Base-by-base conservation (phyloP, 2,329 filamentous ascomycete genomes). In the Ceratocystis alfenasii region DNA sequence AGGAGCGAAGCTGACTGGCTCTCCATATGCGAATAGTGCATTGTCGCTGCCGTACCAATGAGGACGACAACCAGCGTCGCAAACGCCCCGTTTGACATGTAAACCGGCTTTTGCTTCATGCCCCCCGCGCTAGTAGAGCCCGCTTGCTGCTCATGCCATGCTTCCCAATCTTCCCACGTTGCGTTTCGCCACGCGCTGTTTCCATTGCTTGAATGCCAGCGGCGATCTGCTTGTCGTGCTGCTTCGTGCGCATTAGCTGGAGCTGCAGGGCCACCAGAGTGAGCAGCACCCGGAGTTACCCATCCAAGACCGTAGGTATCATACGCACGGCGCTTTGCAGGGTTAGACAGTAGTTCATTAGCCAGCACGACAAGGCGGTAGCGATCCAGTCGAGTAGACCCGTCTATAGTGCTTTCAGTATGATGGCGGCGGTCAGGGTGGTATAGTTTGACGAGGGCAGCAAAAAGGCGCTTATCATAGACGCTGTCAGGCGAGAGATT, bases 151-250 rank as follows among this genome's bases (percentile, higher is more conserved):
- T 84, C 79, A 70, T 89, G 82, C 86, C 88, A 95, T 57, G 81
- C 81, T 77, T 96, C 90, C 92, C 92, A 96, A 74, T 99, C 94
- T 74, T 99, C 94, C 94, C 94, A 99, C 0, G 94, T 97, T 0
- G 90, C 94, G 74, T 97, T 97, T 70, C 77, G 76, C 63, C 80
- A 80, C 12, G 82, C 74, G 65, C 75, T 81, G 28, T 78, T 78
- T 0, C 78, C 64, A 30, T 33, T 20, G n/a, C 30, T 60, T 15
- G 76, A 71, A 45, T 81, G 78, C 82, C 82, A 86, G 3, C 74
- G 72, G 28, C 72, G 74, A 68, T 83, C 78, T 17, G 75, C 74
- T 2, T 74, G 69, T 48, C 79, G 76, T 64, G 73, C 73, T 2
- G 53, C 57, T n/a, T 72, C 73, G 46, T 76, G 73, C 69, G 77